phyloP scores from a whole-genome alignment of 129 eudicot genomes.

The Escallonia rubra region DNA sequence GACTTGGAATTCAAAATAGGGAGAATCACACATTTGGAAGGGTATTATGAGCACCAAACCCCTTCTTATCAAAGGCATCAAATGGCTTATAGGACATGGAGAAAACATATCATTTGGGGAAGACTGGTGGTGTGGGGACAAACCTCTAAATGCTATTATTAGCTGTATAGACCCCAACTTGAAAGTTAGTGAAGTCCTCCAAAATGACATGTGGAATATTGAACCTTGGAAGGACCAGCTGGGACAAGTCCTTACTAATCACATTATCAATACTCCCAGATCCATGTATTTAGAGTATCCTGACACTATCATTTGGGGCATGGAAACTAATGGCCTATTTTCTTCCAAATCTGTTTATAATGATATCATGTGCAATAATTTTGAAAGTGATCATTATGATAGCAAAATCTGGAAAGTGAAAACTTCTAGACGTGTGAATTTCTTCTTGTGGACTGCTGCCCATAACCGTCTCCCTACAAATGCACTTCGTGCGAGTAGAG shows the following conservation, averaged over 20 bases:
- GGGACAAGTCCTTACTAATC: not conserved
- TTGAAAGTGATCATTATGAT: not conserved
- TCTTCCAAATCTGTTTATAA: not conserved
- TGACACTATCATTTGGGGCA: not conserved
- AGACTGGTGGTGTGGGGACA: not conserved
- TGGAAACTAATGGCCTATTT: not conserved
- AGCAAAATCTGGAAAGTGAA: not conserved
- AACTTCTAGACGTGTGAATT: not conserved
- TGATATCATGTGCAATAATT: not conserved
- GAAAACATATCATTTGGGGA: not conserved
- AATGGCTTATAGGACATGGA: not conserved
- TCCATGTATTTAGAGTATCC: not conserved
- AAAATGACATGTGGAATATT: no score
- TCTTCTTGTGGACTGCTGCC: not conserved
- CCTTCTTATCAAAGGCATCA: not conserved
- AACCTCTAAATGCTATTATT: not conserved
- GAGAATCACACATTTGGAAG: not conserved
- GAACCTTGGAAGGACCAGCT: not conserved
- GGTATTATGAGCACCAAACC: not conserved
- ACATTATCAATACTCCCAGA: not conserved
- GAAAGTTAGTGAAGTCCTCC: no score
- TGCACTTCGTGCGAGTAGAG: not conserved
- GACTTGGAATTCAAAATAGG: not conserved
- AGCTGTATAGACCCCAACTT: no score
- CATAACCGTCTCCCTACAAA: not conserved